phyloP scores from a whole-genome alignment of 2,329 filamentous ascomycete species.

The Onygenales sp. region DNA sequence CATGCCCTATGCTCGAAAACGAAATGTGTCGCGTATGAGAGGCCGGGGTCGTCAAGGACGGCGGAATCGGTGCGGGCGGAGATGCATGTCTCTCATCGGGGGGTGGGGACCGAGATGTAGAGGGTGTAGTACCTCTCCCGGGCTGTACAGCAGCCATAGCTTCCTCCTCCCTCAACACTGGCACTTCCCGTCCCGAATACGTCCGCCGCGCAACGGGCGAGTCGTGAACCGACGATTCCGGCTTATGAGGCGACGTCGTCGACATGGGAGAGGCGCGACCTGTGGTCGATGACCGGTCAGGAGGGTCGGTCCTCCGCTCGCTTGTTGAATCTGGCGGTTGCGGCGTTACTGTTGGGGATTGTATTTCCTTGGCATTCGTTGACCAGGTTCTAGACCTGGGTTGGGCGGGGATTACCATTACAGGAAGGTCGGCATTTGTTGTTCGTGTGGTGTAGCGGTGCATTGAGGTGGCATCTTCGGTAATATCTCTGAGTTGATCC shows the following conservation, averaged over 20 bases:
- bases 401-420: slow-evolving; percentile 52
- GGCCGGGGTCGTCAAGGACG: not conserved
- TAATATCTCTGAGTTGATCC: not conserved
- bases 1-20: not conserved
- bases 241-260: not conserved
- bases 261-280: not conserved
- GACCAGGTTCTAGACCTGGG: slow-evolving; percentile 45
- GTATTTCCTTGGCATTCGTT: slow-evolving; percentile 19
- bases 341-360: no score
- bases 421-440: slow-evolving; percentile 33
- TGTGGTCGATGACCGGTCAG: not conserved
- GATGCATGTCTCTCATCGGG: not conserved
- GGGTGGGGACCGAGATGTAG: not conserved
- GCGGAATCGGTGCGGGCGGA: not conserved
- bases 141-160: not conserved
- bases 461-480: not conserved
- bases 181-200: not conserved
- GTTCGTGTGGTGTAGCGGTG: not conserved
- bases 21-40: not conserved
- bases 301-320: not conserved
- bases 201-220: not conserved
- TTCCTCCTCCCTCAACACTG: not conserved
- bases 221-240: not conserved
- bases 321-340: not conserved
- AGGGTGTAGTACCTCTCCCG: not conserved